phyloP scores from a whole-genome alignment of 768 basidiomycete species.

The Boletus huronensis region DNA sequence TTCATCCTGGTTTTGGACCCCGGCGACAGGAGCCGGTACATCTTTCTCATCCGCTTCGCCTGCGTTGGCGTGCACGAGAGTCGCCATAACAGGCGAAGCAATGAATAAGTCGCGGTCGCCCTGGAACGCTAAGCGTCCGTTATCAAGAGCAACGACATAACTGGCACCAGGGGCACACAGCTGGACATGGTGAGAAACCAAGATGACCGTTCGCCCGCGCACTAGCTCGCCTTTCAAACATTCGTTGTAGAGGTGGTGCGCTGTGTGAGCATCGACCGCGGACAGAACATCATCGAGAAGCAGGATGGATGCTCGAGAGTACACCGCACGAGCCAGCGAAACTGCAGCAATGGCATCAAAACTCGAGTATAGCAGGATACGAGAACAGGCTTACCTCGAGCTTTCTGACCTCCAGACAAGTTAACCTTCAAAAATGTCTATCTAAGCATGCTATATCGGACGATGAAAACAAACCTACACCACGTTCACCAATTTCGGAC shows the following conservation, averaged over 20 bases:
- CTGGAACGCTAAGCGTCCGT: conserved; percentile 65
- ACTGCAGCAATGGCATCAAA: conserved; percentile 38
- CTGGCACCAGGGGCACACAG: conserved; percentile 76
- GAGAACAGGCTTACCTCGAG: conserved; percentile 45
- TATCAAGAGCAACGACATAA: conserved; percentile 79
- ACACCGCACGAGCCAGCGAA: conserved; percentile 80
- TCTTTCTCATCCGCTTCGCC: conserved; percentile 43
- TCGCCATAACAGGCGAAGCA: conserved; percentile 59
- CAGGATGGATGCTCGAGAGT: conserved; percentile 79
- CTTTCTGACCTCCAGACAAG: conserved; percentile 59
- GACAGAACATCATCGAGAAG: conserved; percentile 80
- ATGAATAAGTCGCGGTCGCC: conserved; percentile 66
- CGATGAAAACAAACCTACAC: conserved; percentile 39
- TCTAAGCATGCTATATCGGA: background rate
- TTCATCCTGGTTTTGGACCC: conserved; percentile 4
- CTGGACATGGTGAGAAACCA: conserved; percentile 94
- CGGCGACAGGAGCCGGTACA: conserved; percentile 18
- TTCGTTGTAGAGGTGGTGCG: conserved; percentile 74
- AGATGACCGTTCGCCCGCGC: conserved; percentile 73
- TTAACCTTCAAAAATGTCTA: conserved; percentile 22
- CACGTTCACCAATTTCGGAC: conserved; percentile 84
- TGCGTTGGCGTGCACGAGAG: conserved; percentile 58
- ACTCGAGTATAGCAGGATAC: background rate
- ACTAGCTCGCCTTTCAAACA: conserved; percentile 80
- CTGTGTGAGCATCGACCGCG: conserved; percentile 80